Conservation (phyloP, 768 basidiomycete genomes). For the Suillus americanus region DNA sequence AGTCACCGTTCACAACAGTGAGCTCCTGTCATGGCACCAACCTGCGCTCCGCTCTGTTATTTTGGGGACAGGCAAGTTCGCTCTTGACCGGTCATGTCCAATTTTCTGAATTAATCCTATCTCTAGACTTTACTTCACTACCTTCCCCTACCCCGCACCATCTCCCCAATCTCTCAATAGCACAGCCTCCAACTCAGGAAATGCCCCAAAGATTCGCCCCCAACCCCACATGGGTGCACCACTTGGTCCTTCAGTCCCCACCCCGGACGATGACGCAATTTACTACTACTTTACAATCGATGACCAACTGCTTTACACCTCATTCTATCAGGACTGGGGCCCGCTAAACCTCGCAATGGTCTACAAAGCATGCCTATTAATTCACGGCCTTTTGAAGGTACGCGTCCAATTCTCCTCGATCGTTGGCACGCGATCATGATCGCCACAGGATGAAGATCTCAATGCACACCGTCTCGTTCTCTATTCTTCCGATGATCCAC, state of each 20-base stretch:
- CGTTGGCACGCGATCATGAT: constrained; percentile 23
- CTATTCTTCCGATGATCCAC: constrained; percentile 85
- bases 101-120: constrained; percentile 7
- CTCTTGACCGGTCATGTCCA: constrained; percentile 11
- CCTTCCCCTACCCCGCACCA: constrained; percentile 79
- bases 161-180: constrained; percentile 64
- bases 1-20: background rate
- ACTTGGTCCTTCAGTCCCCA: constrained; percentile 45
- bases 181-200: constrained; percentile 47
- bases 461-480: constrained; percentile 75
- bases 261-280: constrained; percentile 71
- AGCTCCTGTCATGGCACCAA: constrained; percentile 32
- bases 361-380: constrained; percentile 88
- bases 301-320: constrained; percentile 87
- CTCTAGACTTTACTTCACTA: constrained; percentile 81
- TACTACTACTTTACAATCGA: constrained; percentile 95
- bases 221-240: constrained; percentile 59
- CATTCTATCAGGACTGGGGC: constrained; percentile 95
- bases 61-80: constrained; percentile 70
- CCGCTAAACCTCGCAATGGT: constrained; percentile 92
- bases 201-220: constrained; percentile 62
- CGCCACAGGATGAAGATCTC: constrained; percentile 68
- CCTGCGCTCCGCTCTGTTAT: constrained; percentile 77
- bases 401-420: constrained; percentile 23
- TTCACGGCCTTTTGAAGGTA: constrained; percentile 87